A percentile compares a stretch with the other conserved stretches of the same genome.
Conservation (phyloP, 371 early-diverging fungal species). For the Parasitella parasitica region DNA sequence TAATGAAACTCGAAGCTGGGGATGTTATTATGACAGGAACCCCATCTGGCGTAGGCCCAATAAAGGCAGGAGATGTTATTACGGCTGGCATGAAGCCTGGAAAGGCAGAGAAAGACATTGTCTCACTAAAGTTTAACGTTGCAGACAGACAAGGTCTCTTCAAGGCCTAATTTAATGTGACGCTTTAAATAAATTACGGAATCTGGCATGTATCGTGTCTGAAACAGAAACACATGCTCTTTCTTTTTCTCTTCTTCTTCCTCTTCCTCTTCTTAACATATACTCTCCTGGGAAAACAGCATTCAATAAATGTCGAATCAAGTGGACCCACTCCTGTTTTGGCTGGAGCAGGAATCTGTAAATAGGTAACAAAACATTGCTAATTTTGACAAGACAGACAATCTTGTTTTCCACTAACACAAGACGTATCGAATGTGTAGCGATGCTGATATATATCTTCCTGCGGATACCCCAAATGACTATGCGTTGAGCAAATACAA, state of each 20-base stretch:
- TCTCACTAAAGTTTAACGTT: conserved; percentile 36
- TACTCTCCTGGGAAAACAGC: neutral
- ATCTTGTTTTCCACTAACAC: too few species aligned
- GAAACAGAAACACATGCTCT: too few species aligned
- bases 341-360: conserved; percentile 19
- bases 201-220: neutral
- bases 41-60: conserved; percentile 87
- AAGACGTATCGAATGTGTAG: neutral
- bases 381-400: neutral
- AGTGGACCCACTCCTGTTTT: conserved; percentile 4
- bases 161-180: conserved; percentile 13
- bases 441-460: conserved; percentile 2
- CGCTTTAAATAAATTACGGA: neutral
- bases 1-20: conserved; percentile 86
- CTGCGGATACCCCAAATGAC: conserved; percentile 17
- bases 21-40: conserved; percentile 85
- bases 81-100: conserved; percentile 68
- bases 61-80: conserved; percentile 75
- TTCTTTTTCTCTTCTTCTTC: neutral
- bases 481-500: neutral
- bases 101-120: conserved; percentile 24
- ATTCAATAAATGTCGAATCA: neutral
- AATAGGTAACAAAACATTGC: conserved; percentile 1
- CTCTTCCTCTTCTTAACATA: neutral
- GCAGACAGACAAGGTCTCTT: conserved; percentile 42